phyloP scores from a whole-genome alignment of 1,139 yeast species.

The Cylindricascospora bacillispora region DNA sequence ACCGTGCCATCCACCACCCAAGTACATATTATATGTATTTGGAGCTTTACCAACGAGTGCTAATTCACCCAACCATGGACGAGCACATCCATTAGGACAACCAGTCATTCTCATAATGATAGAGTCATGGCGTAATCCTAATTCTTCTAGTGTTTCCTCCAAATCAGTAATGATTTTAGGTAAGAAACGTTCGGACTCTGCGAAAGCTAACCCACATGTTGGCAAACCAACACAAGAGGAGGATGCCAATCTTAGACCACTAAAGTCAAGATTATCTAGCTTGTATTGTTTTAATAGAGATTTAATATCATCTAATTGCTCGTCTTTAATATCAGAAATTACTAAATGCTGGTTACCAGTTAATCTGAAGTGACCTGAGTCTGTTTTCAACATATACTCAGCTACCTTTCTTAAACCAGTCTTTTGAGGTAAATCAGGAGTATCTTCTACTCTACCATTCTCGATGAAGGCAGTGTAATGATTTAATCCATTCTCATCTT shows the following conservation, averaged over 20 bases:
- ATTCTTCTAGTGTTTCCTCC: slow-evolving; percentile 77
- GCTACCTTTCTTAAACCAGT: slow-evolving; percentile 77
- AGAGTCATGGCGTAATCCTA: slow-evolving; percentile 88
- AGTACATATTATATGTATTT: slow-evolving; percentile 85
- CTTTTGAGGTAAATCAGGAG: slow-evolving; percentile 82
- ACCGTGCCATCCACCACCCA: slow-evolving; percentile 96
- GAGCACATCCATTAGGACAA: slow-evolving; percentile 97
- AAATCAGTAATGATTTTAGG: slow-evolving; percentile 73
- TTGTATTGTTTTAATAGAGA: slow-evolving; percentile 55
- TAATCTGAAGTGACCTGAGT: slow-evolving; percentile 71
- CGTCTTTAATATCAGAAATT: slow-evolving; percentile 59
- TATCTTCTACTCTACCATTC: slow-evolving; percentile 93
- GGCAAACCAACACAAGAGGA: slow-evolving; percentile 99
- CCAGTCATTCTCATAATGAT: slow-evolving; percentile 98
- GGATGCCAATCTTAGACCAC: slow-evolving; percentile 78
- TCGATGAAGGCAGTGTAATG: slow-evolving; percentile 93
- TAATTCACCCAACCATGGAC: slow-evolving; percentile 96
- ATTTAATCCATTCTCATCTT: slow-evolving; percentile 75
- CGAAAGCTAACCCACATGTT: slow-evolving; percentile 98
- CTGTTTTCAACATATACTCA: slow-evolving; percentile 41
- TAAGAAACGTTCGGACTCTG: slow-evolving; percentile 91
- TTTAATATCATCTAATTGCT: slow-evolving; percentile 52
- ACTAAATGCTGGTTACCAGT: slow-evolving; percentile 94
- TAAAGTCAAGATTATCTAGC: slow-evolving; percentile 72
- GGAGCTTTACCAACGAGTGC: slow-evolving; percentile 93